Conservation (phyloP, 352 stramenopile species). For the Globisporangium iwayamae region DNA sequence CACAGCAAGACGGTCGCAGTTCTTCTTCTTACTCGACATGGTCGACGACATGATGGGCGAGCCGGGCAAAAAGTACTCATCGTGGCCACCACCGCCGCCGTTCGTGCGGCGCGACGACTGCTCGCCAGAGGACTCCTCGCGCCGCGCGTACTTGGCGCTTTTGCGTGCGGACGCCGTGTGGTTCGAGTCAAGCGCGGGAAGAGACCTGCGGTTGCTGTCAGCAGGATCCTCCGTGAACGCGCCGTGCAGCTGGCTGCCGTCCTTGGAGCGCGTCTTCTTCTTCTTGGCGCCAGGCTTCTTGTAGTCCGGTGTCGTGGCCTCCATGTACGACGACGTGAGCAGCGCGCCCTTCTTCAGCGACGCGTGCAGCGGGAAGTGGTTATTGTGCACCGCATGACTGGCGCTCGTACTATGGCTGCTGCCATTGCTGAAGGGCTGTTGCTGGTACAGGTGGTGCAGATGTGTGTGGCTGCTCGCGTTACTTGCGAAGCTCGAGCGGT, state of each 20-base stretch:
- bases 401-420: background rate
- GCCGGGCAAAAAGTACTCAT: constrained; percentile 33
- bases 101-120: constrained; percentile 9
- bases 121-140: constrained; percentile 1
- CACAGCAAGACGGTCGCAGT: background rate
- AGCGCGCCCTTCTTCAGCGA: constrained; percentile 9
- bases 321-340: constrained; percentile 9
- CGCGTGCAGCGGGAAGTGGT: constrained; percentile 12
- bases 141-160: constrained; percentile 5
- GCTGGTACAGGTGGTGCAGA: constrained; percentile 7
- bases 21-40: constrained; percentile 16
- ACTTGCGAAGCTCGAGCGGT: constrained; percentile 39
- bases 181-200: constrained; percentile 12
- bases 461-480: constrained; percentile 24
- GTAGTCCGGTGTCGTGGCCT: constrained; percentile 15
- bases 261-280: constrained; percentile 9
- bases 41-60: constrained; percentile 19
- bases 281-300: constrained; percentile 8
- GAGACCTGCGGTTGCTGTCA: constrained; percentile 5
- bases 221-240: background rate
- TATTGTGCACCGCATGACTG: background rate
- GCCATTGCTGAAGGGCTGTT: constrained; percentile 7
- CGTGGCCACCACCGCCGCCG: background rate
- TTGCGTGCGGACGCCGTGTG: constrained; percentile 1
- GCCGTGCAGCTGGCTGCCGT: background rate